Evolutionary conservation across 2,329 filamentous ascomycete genomes (phyloP).

Genomic region (Apiospora phragmitis): DNA sequence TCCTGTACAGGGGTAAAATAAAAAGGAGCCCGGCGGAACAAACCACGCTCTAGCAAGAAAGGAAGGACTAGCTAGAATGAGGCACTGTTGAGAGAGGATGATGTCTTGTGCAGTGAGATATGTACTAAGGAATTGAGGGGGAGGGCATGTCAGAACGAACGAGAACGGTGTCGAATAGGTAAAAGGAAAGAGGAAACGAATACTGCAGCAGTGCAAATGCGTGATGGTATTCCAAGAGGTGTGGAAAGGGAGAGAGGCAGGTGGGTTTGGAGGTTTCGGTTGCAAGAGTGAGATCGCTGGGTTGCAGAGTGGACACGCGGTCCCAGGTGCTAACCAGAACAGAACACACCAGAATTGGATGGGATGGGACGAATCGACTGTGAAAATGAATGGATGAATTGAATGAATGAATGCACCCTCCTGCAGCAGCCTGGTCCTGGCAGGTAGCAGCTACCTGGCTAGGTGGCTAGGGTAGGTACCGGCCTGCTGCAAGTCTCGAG

Average conservation of each 20-base stretch:
- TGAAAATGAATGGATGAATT: conserved; percentile 1
- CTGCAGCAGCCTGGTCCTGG: background rate
- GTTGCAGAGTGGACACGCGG: conserved; percentile 11
- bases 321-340: conserved; percentile 5
- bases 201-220: conserved; percentile 9
- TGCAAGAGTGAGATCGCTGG: conserved; percentile 13
- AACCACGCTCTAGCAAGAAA: conserved; percentile 5
- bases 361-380: conserved; percentile 5
- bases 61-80: conserved; percentile 8
- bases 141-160: conserved; percentile 10
- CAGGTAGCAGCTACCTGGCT: background rate
- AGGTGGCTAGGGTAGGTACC: background rate
- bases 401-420: background rate
- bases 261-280: conserved; percentile 12
- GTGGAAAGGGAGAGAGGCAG: conserved; percentile 14
- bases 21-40: conserved; percentile 14
- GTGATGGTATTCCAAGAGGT: conserved; percentile 16
- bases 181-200: conserved; percentile 13
- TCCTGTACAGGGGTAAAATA: conserved; percentile 14
- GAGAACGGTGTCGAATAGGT: conserved; percentile 9
- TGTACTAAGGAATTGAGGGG: conserved; percentile 14
- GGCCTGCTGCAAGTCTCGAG: conserved; percentile 1
- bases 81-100: background rate
- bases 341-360: conserved; percentile 4
- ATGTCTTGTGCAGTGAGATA: conserved; percentile 10